phyloP scores from a whole-genome alignment of 129 eudicot species.

The Solidago caesia region DNA sequence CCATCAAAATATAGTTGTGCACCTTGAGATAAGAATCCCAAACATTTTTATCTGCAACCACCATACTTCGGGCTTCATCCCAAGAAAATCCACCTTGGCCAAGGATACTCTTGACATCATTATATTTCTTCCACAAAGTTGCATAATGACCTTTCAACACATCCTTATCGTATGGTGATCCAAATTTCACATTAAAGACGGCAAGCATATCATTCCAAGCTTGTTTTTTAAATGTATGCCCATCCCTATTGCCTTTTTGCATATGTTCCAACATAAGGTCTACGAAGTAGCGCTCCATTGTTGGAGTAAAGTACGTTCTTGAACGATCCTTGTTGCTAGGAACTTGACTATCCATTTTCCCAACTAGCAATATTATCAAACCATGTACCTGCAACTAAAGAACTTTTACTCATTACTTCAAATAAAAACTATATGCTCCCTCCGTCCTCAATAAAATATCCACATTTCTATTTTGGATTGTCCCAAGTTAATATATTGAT shows the following conservation, averaged over 20 bases:
- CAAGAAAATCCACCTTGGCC: constrained; percentile 56
- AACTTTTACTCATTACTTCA: background rate
- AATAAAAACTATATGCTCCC: background rate
- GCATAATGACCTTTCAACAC: constrained; percentile 59
- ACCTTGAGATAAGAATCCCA: constrained; percentile 66
- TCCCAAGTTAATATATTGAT: too few relatives aligned
- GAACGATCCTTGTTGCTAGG: constrained; percentile 45
- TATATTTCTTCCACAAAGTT: constrained; percentile 58
- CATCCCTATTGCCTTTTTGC: constrained; percentile 59
- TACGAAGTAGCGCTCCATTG: constrained; percentile 56
- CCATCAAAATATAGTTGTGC: background rate
- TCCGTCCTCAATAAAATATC: too few relatives aligned
- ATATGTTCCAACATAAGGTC: constrained; percentile 66
- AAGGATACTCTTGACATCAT: constrained; percentile 47
- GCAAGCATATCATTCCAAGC: constrained; percentile 68
- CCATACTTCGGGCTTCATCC: constrained; percentile 51
- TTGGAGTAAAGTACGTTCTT: constrained; percentile 60
- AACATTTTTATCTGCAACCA: constrained; percentile 55
- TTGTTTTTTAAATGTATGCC: constrained; percentile 62
- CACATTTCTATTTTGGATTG: too few relatives aligned
- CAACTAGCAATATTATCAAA: constrained; percentile 16
- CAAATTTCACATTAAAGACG: constrained; percentile 52
- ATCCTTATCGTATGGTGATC: constrained; percentile 60
- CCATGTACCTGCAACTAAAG: constrained; percentile 25
- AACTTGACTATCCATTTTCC: constrained; percentile 44